Evolutionary conservation across 2,329 filamentous ascomycete genomes (phyloP).

Genomic region (Immersiporthe knoxdaviesiana): DNA sequence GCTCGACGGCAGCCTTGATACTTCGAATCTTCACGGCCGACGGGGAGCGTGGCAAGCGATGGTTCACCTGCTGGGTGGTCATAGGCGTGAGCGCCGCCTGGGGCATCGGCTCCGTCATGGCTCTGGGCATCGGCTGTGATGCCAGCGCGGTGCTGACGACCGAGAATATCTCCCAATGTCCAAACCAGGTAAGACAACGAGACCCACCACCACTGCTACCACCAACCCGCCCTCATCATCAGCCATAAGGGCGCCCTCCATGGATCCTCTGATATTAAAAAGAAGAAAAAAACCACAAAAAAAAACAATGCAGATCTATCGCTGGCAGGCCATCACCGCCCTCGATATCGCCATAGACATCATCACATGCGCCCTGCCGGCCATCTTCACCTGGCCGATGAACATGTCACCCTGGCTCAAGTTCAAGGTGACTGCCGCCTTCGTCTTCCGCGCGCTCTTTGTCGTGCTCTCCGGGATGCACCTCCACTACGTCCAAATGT

Average conservation of each 20-base stretch:
- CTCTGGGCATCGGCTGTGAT: slow-evolving; percentile 11
- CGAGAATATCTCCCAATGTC: neutral
- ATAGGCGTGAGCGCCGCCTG: slow-evolving; percentile 2
- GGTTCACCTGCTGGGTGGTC: neutral
- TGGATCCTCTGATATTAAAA: neutral
- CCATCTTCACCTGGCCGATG: slow-evolving; percentile 28
- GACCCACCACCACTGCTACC: no score
- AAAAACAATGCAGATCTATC: slow-evolving; percentile 8
- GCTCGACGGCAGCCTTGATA: slow-evolving; percentile 14
- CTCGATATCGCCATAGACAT: slow-evolving; percentile 32
- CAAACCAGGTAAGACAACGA: slow-evolving; percentile 10
- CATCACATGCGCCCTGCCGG: slow-evolving; percentile 29
- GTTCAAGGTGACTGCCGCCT: slow-evolving; percentile 31
- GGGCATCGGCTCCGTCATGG: slow-evolving; percentile 5
- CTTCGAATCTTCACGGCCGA: slow-evolving; percentile 16
- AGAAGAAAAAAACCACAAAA: neutral
- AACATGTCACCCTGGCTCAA: slow-evolving; percentile 31
- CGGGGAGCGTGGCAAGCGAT: slow-evolving; percentile 4
- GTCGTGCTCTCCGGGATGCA: slow-evolving; percentile 28
- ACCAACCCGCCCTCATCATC: no score
- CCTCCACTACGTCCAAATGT: slow-evolving; percentile 25
- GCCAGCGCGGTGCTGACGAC: neutral
- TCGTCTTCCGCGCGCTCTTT: slow-evolving; percentile 33
- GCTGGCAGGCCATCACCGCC: slow-evolving; percentile 29
- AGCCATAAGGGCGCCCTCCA: neutral